Evolutionary conservation across 1,284 basidiomycete species (phyloP).

Genomic region (Ceratobasidium sp.): DNA sequence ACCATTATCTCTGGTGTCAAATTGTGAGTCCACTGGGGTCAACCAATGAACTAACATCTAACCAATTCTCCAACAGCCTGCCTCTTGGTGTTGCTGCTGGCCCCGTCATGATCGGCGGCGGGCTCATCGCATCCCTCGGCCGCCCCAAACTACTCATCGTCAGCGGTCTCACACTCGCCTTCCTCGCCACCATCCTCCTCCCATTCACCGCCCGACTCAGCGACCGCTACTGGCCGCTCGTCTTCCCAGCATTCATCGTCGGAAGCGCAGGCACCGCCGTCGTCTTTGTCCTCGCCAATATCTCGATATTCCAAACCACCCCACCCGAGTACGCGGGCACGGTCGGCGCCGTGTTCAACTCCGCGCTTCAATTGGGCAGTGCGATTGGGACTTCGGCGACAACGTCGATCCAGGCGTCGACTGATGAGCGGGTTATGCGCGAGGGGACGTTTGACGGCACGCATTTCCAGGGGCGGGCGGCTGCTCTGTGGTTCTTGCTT

Average conservation of each 20-base stretch:
- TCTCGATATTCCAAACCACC: conserved; percentile 44
- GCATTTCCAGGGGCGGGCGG: conserved; percentile 46
- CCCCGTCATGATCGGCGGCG: conserved; percentile 55
- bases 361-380: conserved; percentile 47
- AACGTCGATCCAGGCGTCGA: conserved; percentile 45
- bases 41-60: neutral
- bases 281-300: conserved; percentile 43
- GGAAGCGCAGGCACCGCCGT: conserved; percentile 40
- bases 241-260: conserved; percentile 61
- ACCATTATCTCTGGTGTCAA: conserved; percentile 43
- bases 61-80: conserved; percentile 9
- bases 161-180: conserved; percentile 56
- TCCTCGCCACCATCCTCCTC: conserved; percentile 60
- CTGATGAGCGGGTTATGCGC: conserved; percentile 34
- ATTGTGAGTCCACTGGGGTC: conserved; percentile 21
- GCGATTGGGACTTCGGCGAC: conserved; percentile 47
- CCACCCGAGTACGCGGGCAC: conserved; percentile 47
- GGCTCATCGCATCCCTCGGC: conserved; percentile 56
- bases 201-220: conserved; percentile 57
- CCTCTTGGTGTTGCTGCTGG: conserved; percentile 50
- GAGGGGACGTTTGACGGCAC: conserved; percentile 44
- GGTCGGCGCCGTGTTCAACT: conserved; percentile 49
- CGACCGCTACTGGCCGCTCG: conserved; percentile 60
- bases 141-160: conserved; percentile 62
- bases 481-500: conserved; percentile 47